Base-by-base conservation (phyloP, 140 eudicot genomes). In the Bidens hawaiensis region DNA sequence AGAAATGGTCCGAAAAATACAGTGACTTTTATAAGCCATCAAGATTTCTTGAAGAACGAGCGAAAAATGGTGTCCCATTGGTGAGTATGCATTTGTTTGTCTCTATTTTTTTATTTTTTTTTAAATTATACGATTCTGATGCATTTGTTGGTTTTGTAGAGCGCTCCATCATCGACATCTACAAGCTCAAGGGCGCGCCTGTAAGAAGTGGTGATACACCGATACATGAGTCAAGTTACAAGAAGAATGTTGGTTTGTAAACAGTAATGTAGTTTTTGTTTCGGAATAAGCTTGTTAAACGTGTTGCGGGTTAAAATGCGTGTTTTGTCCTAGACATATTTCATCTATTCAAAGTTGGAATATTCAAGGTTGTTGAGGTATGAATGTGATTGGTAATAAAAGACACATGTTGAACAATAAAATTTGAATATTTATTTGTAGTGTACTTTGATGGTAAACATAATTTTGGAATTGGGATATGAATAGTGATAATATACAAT, bases 21-120 rank as follows among this genome's bases (percentile, higher is more conserved):
- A 93, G 96, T 14, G 48, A 67, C 45, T 93, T 93, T 73, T 93
- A 74, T 28, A 85, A 67, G 67, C 99, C 99, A 19, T 93, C 99
- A 52, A 78, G 67, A 65, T 88, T 78, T 76, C 74, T 93, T 78
- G 99, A 93, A 81, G 96, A 93, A 76, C 72, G 99, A 77, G 99
- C 89, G 45, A 79, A 80, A 41, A 79, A 58, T 46, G 95, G 99
- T 71, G 75, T 93, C 46, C 83, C 89, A 55, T 62, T 93, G 95
- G 99, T 93, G 77, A 78, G 75, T 62, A 56, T 16, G 24, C 62
- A 51, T 27, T 38, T 43, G 4, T 13, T 6, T 1, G 12, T 60
- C 17, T 45, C 18, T n/a, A n/a, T 15, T 56, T 45, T 1, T 5
- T 7, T 2, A 5, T 31, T 64, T 34, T 12, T 45, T 12, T 24